phyloP scores from a whole-genome alignment of 2,329 filamentous ascomycete species.

The Onygenales sp. region DNA sequence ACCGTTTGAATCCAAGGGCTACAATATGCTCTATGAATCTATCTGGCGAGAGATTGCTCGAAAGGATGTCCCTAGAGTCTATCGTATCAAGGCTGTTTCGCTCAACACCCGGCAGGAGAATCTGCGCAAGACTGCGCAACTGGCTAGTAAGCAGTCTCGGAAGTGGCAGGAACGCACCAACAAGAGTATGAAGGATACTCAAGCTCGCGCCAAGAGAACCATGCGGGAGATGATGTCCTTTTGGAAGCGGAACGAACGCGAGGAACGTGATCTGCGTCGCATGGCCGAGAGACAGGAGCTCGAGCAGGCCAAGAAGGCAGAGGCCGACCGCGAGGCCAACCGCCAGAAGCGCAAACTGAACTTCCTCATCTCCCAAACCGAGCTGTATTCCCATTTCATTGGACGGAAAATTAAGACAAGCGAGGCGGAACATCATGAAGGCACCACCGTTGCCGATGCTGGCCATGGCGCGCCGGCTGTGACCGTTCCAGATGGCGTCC shows the following conservation, averaged over 20 bases:
- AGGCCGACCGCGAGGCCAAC: conserved; percentile 94
- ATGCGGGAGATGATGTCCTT: conserved; percentile 99
- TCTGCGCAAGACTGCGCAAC: conserved; percentile 89
- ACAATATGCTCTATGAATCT: conserved; percentile 94
- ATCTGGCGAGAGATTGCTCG: conserved; percentile 92
- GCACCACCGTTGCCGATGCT: conserved; percentile 43
- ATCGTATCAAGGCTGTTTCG: conserved; percentile 77
- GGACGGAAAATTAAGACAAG: conserved; percentile 98
- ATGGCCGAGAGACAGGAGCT: conserved; percentile 92
- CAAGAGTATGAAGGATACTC: conserved; percentile 96
- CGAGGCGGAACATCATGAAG: conserved; percentile 81
- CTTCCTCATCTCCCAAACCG: conserved; percentile 97
- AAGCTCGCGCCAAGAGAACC: conserved; percentile 90
- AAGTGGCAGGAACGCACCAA: conserved; percentile 96
- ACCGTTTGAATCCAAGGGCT: conserved; percentile 74
- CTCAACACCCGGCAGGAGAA: conserved; percentile 86
- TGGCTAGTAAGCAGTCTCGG: conserved; percentile 94
- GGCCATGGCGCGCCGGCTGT: conserved; percentile 37
- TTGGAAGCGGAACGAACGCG: conserved; percentile 98
- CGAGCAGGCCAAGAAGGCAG: conserved; percentile 90
- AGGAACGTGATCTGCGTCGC: conserved; percentile 89
- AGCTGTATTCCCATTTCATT: conserved; percentile 98
- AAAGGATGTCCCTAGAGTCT: conserved; percentile 89
- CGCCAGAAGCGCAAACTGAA: conserved; percentile 98
- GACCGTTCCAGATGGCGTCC: conserved; percentile 36